Base-by-base conservation (phyloP, 768 basidiomycete genomes). In the Thelephora aurantiotincta region DNA sequence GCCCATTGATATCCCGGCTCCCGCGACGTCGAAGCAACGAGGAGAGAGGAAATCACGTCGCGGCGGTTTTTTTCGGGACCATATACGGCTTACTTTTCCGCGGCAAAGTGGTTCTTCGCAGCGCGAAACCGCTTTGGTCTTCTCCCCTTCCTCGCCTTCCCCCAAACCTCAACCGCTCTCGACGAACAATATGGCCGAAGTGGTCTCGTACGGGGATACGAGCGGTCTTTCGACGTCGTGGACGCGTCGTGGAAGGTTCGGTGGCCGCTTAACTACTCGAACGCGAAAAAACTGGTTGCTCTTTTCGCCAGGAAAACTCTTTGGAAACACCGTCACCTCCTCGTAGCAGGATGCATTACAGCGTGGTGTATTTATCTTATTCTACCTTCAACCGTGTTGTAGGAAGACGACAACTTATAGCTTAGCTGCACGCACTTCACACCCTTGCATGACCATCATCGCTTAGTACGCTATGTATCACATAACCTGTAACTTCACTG, bases 241-340 rank as follows among this genome's bases (percentile, higher is more conserved):
- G 38, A 22, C 38, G 16, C 16, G 38, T 9, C 38, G 38, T 9
- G 38, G 38, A 14, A 41, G 38, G 38, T 41, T 41, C 4, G 38
- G 38, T 14, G 38, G 38, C 22, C 38, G 38, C 22, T 41, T 41
- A 22, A 18, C 38, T 14, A 18, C 38, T 11, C 16, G 38, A 22
- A 41, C 38, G 38, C 16, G 38, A 41, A 41, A 41, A 41, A 41
- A 41, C 38, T 41, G 38, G 38, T 41, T 41, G 38, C 38, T 41
- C 22, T 41, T 41, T 41, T 41, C 38, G 22, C 38, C 38, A 41
- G 38, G 38, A 41, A 41, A 41, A 41, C 38, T 41, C 18, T 41
- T 41, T 22, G 38, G 38, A n/a, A 22, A 30, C 26, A 30, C 26
- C 26, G 26, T 30, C 9, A 30, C 38, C 11, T 41, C 38, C 38